phyloP scores from a whole-genome alignment of 208 protist genomes.

The Acanthamoeba polyphaga region DNA sequence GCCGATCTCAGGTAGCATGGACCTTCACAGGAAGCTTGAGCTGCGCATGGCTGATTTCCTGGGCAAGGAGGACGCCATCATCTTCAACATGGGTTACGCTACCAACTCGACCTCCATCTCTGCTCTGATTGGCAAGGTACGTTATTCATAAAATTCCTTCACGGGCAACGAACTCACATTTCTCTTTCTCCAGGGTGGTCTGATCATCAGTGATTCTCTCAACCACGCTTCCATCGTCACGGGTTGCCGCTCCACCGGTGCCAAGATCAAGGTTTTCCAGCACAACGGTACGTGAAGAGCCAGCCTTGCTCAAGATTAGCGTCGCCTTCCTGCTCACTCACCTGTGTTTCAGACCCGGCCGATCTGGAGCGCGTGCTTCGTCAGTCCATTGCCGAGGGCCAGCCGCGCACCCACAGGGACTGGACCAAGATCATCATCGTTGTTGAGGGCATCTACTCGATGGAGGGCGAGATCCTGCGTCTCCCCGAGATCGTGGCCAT shows the following conservation, averaged over 20 bases:
- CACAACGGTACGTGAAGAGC: slow-evolving; percentile 86
- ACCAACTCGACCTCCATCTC: slow-evolving; percentile 91
- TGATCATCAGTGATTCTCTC: slow-evolving; percentile 90
- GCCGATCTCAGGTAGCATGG: no score
- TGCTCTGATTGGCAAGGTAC: no score
- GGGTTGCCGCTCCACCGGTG: slow-evolving; percentile 87
- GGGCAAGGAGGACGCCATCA: slow-evolving; percentile 88
- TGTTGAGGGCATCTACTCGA: slow-evolving; percentile 90
- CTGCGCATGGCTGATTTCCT: slow-evolving; percentile 86
- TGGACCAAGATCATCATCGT: slow-evolving; percentile 91
- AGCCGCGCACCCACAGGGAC: slow-evolving; percentile 91
- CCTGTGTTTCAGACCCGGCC: slow-evolving; percentile 72
- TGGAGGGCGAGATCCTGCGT: slow-evolving; percentile 90
- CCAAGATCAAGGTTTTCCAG: slow-evolving; percentile 88
- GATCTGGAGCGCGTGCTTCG: slow-evolving; percentile 90
- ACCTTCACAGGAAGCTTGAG: slow-evolving; percentile 84
- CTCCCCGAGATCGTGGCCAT: slow-evolving; percentile 89
- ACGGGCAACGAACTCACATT: no score
- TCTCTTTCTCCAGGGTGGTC: neutral
- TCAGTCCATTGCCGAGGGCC: slow-evolving; percentile 93
- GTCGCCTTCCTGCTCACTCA: no score
- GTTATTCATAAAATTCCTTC: no score
- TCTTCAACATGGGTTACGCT: slow-evolving; percentile 92
- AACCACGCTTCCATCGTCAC: slow-evolving; percentile 91
- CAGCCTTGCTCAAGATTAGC: no score